Evolutionary conservation across 805 yeast species (phyloP).

Genomic region (Zygosaccharomyces siamensis): DNA sequence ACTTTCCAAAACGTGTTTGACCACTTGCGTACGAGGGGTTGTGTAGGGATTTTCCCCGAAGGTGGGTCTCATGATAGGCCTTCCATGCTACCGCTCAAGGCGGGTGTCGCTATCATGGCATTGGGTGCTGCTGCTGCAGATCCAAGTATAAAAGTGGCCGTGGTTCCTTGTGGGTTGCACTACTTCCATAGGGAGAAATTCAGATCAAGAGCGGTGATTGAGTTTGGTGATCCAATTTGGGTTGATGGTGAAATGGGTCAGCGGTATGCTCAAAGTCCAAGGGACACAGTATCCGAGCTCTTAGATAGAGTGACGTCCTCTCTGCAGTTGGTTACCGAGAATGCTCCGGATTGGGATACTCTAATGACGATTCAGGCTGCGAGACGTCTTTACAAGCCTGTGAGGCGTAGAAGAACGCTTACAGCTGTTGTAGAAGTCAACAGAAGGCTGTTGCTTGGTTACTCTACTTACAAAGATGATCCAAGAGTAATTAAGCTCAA

Average conservation of each 20-base stretch:
- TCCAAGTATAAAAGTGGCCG: conserved; percentile 68
- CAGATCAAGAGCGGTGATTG: conserved; percentile 88
- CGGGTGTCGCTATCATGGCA: conserved; percentile 98
- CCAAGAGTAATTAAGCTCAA: conserved; percentile 61
- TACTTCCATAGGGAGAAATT: conserved; percentile 93
- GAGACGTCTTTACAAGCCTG: conserved; percentile 71
- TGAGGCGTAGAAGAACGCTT: conserved; percentile 61
- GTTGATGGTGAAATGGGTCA: conserved; percentile 57
- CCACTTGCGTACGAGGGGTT: conserved; percentile 70
- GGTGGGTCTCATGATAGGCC: conserved; percentile 98
- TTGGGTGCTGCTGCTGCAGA: conserved; percentile 82
- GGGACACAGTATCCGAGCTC: conserved; percentile 68
- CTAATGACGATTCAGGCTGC: conserved; percentile 93
- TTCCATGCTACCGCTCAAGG: conserved; percentile 83
- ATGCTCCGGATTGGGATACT: conserved; percentile 89
- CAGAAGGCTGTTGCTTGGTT: conserved; percentile 79
- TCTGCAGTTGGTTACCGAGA: conserved; percentile 82
- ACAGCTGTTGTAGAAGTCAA: conserved; percentile 84
- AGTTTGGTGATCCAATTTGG: conserved; percentile 83
- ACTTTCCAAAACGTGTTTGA: conserved; percentile 81
- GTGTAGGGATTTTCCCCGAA: conserved; percentile 91
- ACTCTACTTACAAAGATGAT: conserved; percentile 67
- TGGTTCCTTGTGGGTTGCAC: conserved; percentile 94
- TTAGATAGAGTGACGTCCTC: conserved; percentile 71
- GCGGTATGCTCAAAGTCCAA: conserved; percentile 59